Base-by-base conservation (phyloP, 176 grass and related monocot genomes). In the Oryza coarctata region DNA sequence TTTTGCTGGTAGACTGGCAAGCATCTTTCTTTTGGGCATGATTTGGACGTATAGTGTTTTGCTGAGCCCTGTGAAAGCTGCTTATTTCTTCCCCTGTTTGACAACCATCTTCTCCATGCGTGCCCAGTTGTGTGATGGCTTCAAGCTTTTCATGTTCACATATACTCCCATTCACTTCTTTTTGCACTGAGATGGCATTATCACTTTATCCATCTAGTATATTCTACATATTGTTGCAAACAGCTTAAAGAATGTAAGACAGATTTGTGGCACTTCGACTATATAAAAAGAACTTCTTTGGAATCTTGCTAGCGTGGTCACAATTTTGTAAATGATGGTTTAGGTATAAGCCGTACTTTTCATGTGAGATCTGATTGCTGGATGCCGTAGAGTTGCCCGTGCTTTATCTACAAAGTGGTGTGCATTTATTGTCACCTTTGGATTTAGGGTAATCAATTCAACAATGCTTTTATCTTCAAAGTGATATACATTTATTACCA, bases 21-120 rank as follows among this genome's bases (percentile, higher is more conserved):
- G 40, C 83, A 83, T 85, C 77, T 82, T 72, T 35, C 82, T 82
- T 87, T 91, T 68, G 23, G n/a, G 84, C 57, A 75, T 91, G 73
- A 68, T 82, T 88, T 71, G 17, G 9, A 61, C 76, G 47, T 75
- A 26, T 68, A 70, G 47, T 83, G 70, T 66, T 71, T 40, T 71
- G n/a, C 57, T 36, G 41, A 75, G 68, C 40, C 73, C 39, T 85
- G 68, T 33, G 79, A 85, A 49, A 52, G 23, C 75, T 73, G 52
- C 45, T 34, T 66, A 26, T 57, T 66, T 63, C 65, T 35, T 69
- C 55, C 33, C 30, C 28, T 15, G 49, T 77, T 80, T 71, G 31
- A 45, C 35, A 67, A 52, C 36, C 9, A 73, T 27, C 74, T 80
- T 78, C 72, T 84, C 78, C 47, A 74, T 68, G 70, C 49, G 31